Evolutionary conservation across 2,329 filamentous ascomycete genomes (phyloP).

Genomic region (Claviceps maximensis): DNA sequence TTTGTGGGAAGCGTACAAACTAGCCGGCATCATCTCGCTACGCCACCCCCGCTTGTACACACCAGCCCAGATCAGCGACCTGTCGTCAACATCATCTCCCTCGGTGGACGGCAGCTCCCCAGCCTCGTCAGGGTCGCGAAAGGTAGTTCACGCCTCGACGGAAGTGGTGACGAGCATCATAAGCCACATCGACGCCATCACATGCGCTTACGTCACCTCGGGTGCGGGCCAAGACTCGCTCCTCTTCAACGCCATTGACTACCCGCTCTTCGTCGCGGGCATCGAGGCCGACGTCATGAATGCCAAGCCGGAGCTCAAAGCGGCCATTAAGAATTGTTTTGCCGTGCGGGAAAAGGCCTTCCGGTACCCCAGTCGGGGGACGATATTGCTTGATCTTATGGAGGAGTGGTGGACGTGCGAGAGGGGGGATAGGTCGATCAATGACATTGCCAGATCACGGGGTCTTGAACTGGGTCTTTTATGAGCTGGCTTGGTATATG

Average conservation of each 20-base stretch:
- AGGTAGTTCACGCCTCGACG: neutral
- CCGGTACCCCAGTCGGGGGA: neutral
- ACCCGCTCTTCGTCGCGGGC: conserved; percentile 1
- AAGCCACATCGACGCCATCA: conserved; percentile 1
- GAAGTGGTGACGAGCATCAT: neutral
- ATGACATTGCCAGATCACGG: neutral
- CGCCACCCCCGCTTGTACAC: neutral
- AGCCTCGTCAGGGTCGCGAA: neutral
- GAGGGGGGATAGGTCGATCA: neutral
- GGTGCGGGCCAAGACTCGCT: neutral
- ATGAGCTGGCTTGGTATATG: neutral
- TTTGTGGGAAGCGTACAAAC: conserved; percentile 1
- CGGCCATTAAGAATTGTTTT: conserved; percentile 1
- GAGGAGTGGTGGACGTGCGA: conserved; percentile 1
- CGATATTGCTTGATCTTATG: neutral
- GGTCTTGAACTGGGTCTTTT: conserved; percentile 1
- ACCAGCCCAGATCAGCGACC: neutral
- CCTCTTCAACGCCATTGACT: conserved; percentile 3
- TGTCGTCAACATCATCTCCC: neutral
- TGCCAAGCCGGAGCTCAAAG: neutral
- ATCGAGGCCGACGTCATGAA: conserved; percentile 1
- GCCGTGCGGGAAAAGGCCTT: neutral
- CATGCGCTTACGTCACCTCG: neutral
- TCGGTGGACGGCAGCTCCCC: neutral
- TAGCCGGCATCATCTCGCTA: neutral